Evolutionary conservation across 2,329 filamentous ascomycete genomes (phyloP).

Genomic region (Fusarium citri): DNA sequence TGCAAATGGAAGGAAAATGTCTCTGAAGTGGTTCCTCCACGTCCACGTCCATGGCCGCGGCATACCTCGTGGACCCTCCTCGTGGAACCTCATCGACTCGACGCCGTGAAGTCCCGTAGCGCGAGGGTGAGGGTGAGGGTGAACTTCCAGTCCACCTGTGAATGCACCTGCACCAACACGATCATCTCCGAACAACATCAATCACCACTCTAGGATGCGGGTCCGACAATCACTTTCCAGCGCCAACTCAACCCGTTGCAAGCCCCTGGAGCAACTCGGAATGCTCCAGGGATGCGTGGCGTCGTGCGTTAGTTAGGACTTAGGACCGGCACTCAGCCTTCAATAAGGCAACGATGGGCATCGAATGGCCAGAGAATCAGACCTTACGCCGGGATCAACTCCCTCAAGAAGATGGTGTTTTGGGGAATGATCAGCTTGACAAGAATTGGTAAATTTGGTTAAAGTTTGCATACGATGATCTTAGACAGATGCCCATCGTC

Average conservation of each 20-base stretch:
- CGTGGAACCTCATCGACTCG: constrained; percentile 32
- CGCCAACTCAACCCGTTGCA: constrained; percentile 15
- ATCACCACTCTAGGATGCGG: constrained; percentile 33
- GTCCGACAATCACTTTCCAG: constrained; percentile 15
- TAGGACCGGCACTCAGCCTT: constrained; percentile 20
- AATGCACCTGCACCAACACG: constrained; percentile 6
- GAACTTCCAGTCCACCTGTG: constrained; percentile 26
- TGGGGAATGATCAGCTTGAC: background rate
- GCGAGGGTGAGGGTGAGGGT: constrained; percentile 6
- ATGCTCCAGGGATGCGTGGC: constrained; percentile 36
- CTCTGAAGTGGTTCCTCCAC: constrained; percentile 24
- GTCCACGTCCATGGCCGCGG: constrained; percentile 33
- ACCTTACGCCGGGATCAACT: background rate
- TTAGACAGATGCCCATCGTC: background rate
- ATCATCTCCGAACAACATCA: constrained; percentile 44
- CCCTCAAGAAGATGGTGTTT: background rate
- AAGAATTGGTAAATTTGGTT: background rate
- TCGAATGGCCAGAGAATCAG: constrained; percentile 18
- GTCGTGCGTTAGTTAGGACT: constrained; percentile 13
- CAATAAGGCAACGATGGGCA: constrained; percentile 27
- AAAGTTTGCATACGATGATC: constrained; percentile 11
- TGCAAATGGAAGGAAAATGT: constrained; percentile 26
- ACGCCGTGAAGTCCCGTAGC: constrained; percentile 32
- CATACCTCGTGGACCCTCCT: constrained; percentile 32
- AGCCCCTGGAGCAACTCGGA: constrained; percentile 22